Evolutionary conservation across 2,329 filamentous ascomycete species (phyloP).

Genomic region (Phialocephala sp.): DNA sequence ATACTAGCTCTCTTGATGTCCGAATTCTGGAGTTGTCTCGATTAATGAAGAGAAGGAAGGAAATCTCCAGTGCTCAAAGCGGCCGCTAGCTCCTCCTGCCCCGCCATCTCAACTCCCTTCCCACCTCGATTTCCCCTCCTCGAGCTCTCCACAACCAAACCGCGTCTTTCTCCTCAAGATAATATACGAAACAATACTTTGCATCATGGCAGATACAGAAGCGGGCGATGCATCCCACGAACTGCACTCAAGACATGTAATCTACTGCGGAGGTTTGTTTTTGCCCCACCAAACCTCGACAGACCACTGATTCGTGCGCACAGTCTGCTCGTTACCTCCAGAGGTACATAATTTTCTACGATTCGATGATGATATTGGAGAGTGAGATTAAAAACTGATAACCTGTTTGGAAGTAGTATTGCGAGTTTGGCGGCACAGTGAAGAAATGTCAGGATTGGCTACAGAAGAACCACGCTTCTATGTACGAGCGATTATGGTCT

Average conservation of each 20-base stretch:
- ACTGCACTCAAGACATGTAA: conserved; percentile 41
- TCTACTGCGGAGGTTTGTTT: conserved; percentile 43
- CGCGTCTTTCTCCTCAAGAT: not conserved
- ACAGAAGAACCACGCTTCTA: conserved; percentile 69
- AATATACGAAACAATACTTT: not conserved
- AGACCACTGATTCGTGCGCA: conserved; percentile 22
- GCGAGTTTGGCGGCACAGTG: conserved; percentile 94
- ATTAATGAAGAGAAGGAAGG: not conserved
- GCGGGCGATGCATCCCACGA: conserved; percentile 36
- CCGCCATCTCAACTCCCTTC: conserved; percentile 10
- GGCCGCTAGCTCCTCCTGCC: conserved; percentile 2
- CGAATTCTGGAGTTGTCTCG: too few relatives aligned
- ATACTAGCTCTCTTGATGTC: too few relatives aligned
- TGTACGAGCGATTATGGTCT: conserved; percentile 86
- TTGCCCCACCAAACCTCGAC: conserved; percentile 29
- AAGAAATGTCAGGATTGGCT: conserved; percentile 99
- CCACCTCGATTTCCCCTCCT: conserved; percentile 8
- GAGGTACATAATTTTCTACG: conserved; percentile 54
- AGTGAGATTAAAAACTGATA: conserved; percentile 28
- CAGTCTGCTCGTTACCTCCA: conserved; percentile 69
- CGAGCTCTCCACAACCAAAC: not conserved
- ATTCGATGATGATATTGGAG: not conserved
- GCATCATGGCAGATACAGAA: conserved; percentile 40
- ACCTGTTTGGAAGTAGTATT: conserved; percentile 73
- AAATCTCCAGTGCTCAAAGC: not conserved